Evolutionary conservation across 2,329 filamentous ascomycete genomes (phyloP), one percentile per base, ranked within the genome.

Genomic region (Lasiodiplodia sp.): DNA sequence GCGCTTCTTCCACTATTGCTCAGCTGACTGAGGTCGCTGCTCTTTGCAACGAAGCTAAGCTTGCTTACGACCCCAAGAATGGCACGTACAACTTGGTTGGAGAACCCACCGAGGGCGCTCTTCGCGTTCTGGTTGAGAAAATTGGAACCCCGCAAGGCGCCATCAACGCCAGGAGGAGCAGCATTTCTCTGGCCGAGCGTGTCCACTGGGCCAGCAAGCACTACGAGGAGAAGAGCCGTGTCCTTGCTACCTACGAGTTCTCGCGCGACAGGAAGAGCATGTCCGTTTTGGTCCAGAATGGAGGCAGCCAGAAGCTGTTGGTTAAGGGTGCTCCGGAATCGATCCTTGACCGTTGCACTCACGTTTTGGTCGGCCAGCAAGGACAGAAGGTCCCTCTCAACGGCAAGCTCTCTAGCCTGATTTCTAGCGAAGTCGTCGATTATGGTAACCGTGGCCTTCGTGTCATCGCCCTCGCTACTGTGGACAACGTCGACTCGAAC

Each of bases 261-360:
- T 98, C 96, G 1, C 90, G 96, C 74, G 96, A 99, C 81, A 90
- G 96, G 71, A 99, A 99, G 88, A 98, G 95, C 82, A 99, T 99
- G 96, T 99, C 96, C 58, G 96, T 99, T 44, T 84, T 98, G 69
- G 93, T 96, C 71, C 87, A 91, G 72, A 86, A 87, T 67, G 90
- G 87, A 68, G 84, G 86, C 62, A 81, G 89, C 65, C 89, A 96
- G 82, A 94, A 91, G 79, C 89, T 99, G 12, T 87, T 99, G 60
- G 94, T 99, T 72, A 99, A 99, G 83, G 96, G 96, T 75, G 96
- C 96, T 23, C 96, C 96, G 6, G 96, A 99, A 81, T 93, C 94
- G 14, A 90, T 99, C 73, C 87, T 99, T 71, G 95, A 97, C 74
- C 92, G 96, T 70, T 99, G 96, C 85, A 91, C 93, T 60, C 89